Evolutionary conservation across 768 basidiomycete genomes (phyloP), one percentile per base, ranked within the genome.

Genomic region (Pleurotus djamor): DNA sequence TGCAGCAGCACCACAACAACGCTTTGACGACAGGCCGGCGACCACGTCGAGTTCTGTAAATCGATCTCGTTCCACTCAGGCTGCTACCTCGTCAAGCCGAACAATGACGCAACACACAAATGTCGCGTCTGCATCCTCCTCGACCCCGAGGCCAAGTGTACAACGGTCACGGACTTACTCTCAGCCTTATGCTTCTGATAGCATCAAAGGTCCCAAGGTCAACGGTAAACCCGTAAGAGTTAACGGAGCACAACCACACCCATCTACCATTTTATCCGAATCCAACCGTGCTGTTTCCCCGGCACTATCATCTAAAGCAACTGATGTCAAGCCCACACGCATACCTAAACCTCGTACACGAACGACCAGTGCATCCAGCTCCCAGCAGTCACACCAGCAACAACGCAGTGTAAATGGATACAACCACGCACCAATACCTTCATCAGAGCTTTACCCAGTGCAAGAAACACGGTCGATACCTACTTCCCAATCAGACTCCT

Each of bases 111-210:
- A 56, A 41, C 41, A n/a, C 33, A 16, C 54, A 21, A 38, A 36
- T 41, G 5, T 16, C 3, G 54, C 54, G 41, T 36, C 54, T 17
- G 35, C 52, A n/a, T 21, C 68, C 63, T 65, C 68, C 51, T 63
- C 74, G 44, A 51, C 71, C 35, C 61, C 72, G 57, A 68, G 72
- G 61, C 62, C 71, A 57, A 57, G 72, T 50, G 61, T 71, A 59
- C 81, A 76, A 63, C 87, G 88, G 57, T 66, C 82, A 13, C 81
- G 90, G 57, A 90, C 89, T 6, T 78, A 84, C 59, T 90, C 89
- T 21, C 83, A 84, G 65, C 88, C 87, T 4, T 81, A 80, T 61
- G 61, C 74, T 13, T 74, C 80, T 43, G 80, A 83, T 48, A 51
- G 68, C 21, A 44, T 65, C 5, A 72, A 73, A 55, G 67, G 69